Percentiles rank a stretch among this genome's conserved stretches.
phyloP scores from a whole-genome alignment of 2,329 filamentous ascomycete species.

The Fusarium sp. region DNA sequence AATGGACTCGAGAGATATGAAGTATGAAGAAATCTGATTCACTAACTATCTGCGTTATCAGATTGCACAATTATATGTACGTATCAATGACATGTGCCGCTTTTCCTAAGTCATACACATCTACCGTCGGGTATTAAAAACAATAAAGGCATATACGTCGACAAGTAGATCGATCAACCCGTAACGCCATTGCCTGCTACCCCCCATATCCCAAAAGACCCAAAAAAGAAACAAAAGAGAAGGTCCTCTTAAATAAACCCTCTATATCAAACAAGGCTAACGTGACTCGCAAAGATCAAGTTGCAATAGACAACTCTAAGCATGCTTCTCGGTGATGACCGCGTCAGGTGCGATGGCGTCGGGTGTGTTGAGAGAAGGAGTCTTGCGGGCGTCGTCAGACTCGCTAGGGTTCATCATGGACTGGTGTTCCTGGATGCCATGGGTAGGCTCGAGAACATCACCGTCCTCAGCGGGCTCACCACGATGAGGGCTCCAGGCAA shows the following conservation, averaged over 20 bases:
- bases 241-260: conserved; percentile 12
- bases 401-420: conserved; percentile 52
- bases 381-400: conserved; percentile 45
- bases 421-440: conserved; percentile 77
- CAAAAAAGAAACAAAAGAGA: conserved; percentile 8
- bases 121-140: conserved; percentile 44
- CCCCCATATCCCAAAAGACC: conserved; percentile 27
- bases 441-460: conserved; percentile 71
- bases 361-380: conserved; percentile 34
- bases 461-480: conserved; percentile 70
- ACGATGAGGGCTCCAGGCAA: conserved; percentile 85
- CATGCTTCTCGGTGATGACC: conserved; percentile 28
- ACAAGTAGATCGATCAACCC: conserved; percentile 24
- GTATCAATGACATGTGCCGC: conserved; percentile 34
- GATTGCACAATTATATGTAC: conserved; percentile 33
- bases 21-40: conserved; percentile 34
- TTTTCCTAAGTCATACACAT: conserved; percentile 41
- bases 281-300: conserved; percentile 19
- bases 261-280: conserved; percentile 41
- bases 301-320: conserved; percentile 11
- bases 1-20: not conserved
- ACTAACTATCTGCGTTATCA: conserved; percentile 33
- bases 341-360: conserved; percentile 23
- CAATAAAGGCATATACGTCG: conserved; percentile 20
- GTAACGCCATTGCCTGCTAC: conserved; percentile 46